Conservation (phyloP, 345 rosid genomes). For the Syzygium aromaticum region DNA sequence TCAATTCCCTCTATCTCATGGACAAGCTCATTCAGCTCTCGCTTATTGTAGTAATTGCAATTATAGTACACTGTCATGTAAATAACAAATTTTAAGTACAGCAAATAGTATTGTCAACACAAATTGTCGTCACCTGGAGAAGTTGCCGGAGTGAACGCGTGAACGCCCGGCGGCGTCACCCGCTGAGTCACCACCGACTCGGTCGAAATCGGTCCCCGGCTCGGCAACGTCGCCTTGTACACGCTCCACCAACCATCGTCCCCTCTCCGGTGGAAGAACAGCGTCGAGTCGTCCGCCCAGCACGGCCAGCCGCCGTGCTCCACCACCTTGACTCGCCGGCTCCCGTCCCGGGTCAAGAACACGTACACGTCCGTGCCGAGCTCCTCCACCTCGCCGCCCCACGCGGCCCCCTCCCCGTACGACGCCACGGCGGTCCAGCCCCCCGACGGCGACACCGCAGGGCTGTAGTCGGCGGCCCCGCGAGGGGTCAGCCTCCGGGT, state of each 20-base stretch:
- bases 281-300: conserved; percentile 71
- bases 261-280: conserved; percentile 68
- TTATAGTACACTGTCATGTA: not conserved
- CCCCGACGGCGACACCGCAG: conserved; percentile 80
- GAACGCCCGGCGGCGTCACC: conserved; percentile 77
- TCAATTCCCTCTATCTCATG: not conserved
- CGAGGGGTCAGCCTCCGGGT: conserved; percentile 65
- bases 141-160: conserved; percentile 88
- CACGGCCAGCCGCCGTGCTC: conserved; percentile 91
- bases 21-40: not conserved
- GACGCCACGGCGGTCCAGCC: conserved; percentile 69
- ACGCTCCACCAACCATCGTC: conserved; percentile 75
- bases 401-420: conserved; percentile 44
- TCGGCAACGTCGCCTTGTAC: conserved; percentile 42
- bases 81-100: not conserved
- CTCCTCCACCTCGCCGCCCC: conserved; percentile 74
- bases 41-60: not conserved
- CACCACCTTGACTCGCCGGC: conserved; percentile 57
- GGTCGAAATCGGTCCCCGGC: conserved; percentile 9
- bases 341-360: conserved; percentile 70
- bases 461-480: conserved; percentile 71
- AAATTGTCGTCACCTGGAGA: conserved; percentile 31
- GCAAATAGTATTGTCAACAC: not conserved
- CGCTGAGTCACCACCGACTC: conserved; percentile 45
- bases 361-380: conserved; percentile 66